Evolutionary conservation across 2,329 filamentous ascomycete species (phyloP).

Genomic region (Aspergillus chevalieri): DNA sequence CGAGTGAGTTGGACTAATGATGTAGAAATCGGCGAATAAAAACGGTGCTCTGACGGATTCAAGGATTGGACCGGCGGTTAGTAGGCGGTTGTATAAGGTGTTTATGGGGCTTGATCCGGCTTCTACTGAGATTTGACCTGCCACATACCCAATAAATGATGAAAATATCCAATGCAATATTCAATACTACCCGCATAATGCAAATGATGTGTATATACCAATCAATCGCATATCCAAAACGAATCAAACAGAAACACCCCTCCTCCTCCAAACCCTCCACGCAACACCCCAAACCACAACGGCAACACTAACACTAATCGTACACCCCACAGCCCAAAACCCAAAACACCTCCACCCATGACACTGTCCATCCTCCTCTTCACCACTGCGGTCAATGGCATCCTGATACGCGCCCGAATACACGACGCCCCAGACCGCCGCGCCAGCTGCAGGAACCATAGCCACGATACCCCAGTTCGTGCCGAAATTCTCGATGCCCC

Average conservation of each 20-base stretch:
- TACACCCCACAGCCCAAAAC: conserved; percentile 73
- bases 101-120: conserved; percentile 43
- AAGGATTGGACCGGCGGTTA: conserved; percentile 43
- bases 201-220: not conserved
- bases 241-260: conserved; percentile 62
- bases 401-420: conserved; percentile 56
- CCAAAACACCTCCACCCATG: conserved; percentile 78
- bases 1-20: not conserved
- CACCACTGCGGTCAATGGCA: conserved; percentile 37
- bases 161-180: no score
- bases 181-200: no score
- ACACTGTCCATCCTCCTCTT: conserved; percentile 56
- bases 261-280: conserved; percentile 77
- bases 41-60: conserved; percentile 41
- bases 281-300: conserved; percentile 67
- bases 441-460: conserved; percentile 81
- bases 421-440: conserved; percentile 83
- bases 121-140: conserved; percentile 36
- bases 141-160: no score
- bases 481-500: conserved; percentile 97
- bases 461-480: conserved; percentile 97
- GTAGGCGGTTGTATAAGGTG: conserved; percentile 44
- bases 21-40: conserved; percentile 44
- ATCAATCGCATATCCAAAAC: not conserved
- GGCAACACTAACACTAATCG: conserved; percentile 70